These are phyloP conservation scores for Bacidia gigantensis DNA, from an alignment of 495 filamentous ascomycete genomes.

Conservation along the genomic window DNA sequence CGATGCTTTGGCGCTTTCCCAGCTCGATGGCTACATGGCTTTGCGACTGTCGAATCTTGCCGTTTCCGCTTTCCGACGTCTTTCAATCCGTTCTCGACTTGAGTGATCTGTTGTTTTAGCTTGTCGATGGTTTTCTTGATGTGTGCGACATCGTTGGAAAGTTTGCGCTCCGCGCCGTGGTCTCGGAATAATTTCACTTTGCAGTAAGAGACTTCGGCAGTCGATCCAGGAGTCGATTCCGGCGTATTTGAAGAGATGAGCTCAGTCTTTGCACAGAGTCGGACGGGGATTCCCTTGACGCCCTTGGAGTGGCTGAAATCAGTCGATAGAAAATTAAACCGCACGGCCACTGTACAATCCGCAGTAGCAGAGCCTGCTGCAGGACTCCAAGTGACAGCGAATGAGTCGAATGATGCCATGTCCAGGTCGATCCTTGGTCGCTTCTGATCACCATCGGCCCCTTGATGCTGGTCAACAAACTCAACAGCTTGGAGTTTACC, in stretches of 20 bases:
- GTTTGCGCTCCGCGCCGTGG: conserved; percentile 88
- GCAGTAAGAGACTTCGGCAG: conserved; percentile 73
- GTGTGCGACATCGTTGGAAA: conserved; percentile 85
- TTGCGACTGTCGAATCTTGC: conserved; percentile 35
- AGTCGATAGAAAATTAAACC: conserved; percentile 96
- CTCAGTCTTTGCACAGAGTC: conserved; percentile 84
- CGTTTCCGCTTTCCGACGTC: conserved; percentile 82
- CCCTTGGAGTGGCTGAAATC: conserved; percentile 98
- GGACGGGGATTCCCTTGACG: conserved; percentile 88
- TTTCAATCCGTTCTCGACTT: conserved; percentile 78
- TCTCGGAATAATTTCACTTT: conserved; percentile 95
- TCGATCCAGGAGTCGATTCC: conserved; percentile 26
- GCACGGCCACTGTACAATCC: conserved; percentile 71
- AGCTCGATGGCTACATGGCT: conserved; percentile 37
- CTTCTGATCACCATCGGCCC: conserved; percentile 48
- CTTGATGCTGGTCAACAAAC: conserved; percentile 63
- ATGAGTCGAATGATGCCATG: conserved; percentile 76
- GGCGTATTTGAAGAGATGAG: conserved; percentile 29
- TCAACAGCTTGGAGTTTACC: conserved; percentile 86
- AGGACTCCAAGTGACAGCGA: conserved; percentile 77
- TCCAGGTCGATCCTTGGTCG: conserved; percentile 67
- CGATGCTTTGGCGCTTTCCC: conserved; percentile 81
- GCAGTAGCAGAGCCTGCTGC: conserved; percentile 40
- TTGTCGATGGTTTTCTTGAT: conserved; percentile 93
- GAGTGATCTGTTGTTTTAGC: conserved; percentile 76